Evolutionary conservation across 106 monocot species (phyloP).

Genomic region (Vanilla planifolia): DNA sequence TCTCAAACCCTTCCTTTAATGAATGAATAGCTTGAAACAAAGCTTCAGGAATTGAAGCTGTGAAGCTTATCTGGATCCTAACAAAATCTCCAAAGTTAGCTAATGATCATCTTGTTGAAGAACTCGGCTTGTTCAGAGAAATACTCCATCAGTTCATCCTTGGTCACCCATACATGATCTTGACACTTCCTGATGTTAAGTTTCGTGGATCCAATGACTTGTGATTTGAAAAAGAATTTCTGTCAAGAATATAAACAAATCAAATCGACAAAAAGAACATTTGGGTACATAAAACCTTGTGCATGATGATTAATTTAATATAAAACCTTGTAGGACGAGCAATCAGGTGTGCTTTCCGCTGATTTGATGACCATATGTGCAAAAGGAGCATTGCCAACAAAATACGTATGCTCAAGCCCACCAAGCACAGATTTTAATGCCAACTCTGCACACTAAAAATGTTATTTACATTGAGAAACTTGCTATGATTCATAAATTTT

Average conservation of each 20-base stretch:
- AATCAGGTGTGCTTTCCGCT: conserved; percentile 19
- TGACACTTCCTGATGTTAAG: conserved; percentile 59
- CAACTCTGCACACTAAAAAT: conserved; percentile 83
- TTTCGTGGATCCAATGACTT: conserved; percentile 63
- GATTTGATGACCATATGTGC: conserved; percentile 54
- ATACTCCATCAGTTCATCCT: conserved; percentile 77
- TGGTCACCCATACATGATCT: conserved; percentile 82
- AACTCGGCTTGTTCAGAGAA: conserved; percentile 60
- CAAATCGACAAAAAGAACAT: not conserved
- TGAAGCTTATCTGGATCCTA: too few species aligned
- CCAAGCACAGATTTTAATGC: conserved; percentile 84
- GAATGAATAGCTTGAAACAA: too few species aligned
- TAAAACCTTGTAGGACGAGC: conserved; percentile 62
- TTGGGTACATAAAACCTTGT: too few species aligned
- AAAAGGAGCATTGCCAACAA: conserved; percentile 96
- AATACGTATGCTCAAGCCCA: conserved; percentile 65
- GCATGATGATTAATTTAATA: too few species aligned
- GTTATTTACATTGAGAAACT: too few species aligned
- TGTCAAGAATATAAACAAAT: conserved; percentile 14
- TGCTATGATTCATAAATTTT: too few species aligned
- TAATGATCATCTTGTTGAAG: conserved; percentile 87
- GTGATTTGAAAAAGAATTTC: conserved; percentile 96
- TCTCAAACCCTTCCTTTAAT: too few species aligned
- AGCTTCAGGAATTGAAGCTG: too few species aligned
- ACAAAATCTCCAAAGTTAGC: too few species aligned